Base-by-base conservation (phyloP, 352 stramenopile species). In the Phytophthora meadii region DNA sequence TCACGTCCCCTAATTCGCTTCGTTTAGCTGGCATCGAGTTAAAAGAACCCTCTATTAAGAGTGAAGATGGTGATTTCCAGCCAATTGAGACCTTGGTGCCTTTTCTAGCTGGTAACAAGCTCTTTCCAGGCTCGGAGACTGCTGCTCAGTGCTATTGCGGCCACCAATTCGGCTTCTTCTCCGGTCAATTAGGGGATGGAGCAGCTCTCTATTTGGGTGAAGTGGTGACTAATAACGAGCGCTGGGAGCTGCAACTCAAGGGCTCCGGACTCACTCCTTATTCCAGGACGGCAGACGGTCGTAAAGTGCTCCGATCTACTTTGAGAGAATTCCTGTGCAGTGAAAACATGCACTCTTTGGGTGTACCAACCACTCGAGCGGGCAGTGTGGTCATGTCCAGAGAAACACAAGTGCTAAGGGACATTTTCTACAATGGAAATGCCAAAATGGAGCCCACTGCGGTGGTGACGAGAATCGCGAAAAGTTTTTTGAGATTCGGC, bases 251-350 rank as follows among this genome's bases (percentile, higher is more conserved):
- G 47, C 97, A 99, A 72, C 77, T 99, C 12, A 99, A 99, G 65
- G 97, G 98, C 8, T 94, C 90, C 1, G 98, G 98, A 0, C 88
- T 87, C 52, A 99, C 97, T 2, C 96, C 97, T 3, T 99, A 96
- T 74, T 98, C 94, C 49, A 84, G 97, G 36, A 90, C 87, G 25
- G 96, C 91, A 1, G 97, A 99, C 71, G 97, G 97, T 36, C 79
- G 97, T 22, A 98, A 98, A 64, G 95, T 95, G 24, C 60, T 92
- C 40, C 79, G 97, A 41, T 99, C 94, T 2, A 98, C 92, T 28
- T 87, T 99, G 59, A 84, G 98, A 44, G 98, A 99, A 84, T 99
- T 99, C 65, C 73, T 99, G 4, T 96, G 92, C 9, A 98, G 84
- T 58, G 97, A 99, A 76, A 89, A 97, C 40, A 98, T 99, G 95